These are phyloP conservation scores for Corylus heterophylla DNA, from an alignment of 306 rosid species.

Conservation along the genomic window DNA sequence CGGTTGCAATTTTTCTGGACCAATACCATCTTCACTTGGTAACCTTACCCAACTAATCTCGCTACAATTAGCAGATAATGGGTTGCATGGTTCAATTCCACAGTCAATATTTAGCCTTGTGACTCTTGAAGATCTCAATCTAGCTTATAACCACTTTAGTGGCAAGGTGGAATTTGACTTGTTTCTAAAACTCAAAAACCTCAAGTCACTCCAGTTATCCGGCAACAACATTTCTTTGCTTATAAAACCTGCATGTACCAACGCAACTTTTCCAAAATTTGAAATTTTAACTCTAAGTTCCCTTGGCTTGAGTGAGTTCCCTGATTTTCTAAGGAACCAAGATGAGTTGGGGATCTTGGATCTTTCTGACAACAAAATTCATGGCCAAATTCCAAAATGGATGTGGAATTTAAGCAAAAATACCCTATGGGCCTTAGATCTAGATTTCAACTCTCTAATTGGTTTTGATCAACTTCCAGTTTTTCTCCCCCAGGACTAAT, in stretches of 20 bases:
- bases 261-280: neutral
- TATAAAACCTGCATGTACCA: neutral
- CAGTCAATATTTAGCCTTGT: neutral
- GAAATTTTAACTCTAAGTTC: neutral
- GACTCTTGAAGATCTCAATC: neutral
- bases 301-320: neutral
- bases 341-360: too few relatives aligned
- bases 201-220: neutral
- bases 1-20: too few relatives aligned
- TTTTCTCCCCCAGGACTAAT: neutral
- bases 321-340: neutral
- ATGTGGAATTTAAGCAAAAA: neutral
- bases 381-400: neutral
- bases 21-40: neutral
- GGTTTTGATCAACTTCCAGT: neutral
- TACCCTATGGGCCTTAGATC: fast-evolving
- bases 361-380: neutral
- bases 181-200: neutral
- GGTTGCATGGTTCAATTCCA: neutral
- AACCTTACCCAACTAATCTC: too few relatives aligned
- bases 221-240: neutral
- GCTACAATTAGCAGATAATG: too few relatives aligned
- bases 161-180: neutral
- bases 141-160: fast-evolving
- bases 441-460: neutral